Percentiles rank a stretch among this genome's conserved stretches.
Conservation (phyloP, 2,329 filamentous ascomycete genomes). For the Aureobasidium lini region DNA sequence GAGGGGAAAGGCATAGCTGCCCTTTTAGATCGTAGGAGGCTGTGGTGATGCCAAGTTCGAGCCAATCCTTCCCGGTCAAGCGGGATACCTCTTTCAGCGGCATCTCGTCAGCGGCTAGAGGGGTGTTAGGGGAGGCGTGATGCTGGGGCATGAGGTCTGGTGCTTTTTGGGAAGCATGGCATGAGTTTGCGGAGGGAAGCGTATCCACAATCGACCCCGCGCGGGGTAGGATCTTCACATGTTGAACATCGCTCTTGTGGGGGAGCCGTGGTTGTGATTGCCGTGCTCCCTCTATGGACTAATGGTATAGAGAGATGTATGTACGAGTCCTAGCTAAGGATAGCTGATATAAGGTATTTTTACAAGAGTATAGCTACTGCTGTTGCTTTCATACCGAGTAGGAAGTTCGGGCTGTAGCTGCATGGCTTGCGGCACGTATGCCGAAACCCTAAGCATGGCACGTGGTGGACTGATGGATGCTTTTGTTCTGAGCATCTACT, state of each 20-base stretch:
- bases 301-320: too few relatives aligned
- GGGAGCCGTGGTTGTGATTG: background rate
- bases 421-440: background rate
- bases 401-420: background rate
- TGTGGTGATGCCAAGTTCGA: background rate
- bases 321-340: too few relatives aligned
- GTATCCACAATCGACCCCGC: background rate
- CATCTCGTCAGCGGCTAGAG: background rate
- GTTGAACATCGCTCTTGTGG: background rate
- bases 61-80: background rate
- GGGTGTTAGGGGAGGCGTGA: background rate
- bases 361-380: too few relatives aligned
- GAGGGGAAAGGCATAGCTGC: background rate
- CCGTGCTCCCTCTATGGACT: too few relatives aligned
- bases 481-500: background rate
- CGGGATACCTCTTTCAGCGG: background rate
- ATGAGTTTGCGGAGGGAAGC: background rate
- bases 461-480: background rate
- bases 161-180: background rate
- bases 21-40: background rate
- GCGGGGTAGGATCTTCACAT: background rate
- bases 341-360: too few relatives aligned
- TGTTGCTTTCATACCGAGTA: too few relatives aligned
- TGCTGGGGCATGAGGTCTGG: background rate
- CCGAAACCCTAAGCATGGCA: background rate